Conservation (phyloP, 352 stramenopile species). For the Globisporangium megalacanthum region DNA sequence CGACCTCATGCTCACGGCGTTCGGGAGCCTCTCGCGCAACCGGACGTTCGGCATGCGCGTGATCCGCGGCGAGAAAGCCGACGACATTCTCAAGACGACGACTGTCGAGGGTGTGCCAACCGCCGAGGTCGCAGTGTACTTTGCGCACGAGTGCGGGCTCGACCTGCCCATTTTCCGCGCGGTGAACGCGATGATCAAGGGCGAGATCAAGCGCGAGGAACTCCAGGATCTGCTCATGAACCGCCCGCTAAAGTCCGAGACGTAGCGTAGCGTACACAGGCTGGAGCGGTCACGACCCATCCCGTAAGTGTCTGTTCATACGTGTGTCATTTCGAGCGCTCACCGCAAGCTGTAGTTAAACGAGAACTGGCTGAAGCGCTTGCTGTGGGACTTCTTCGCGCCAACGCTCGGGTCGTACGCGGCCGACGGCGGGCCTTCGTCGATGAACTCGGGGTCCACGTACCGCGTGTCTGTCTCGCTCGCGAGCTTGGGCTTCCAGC, state of each 20-base stretch:
- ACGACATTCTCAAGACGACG: constrained; percentile 91
- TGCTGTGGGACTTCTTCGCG: constrained; percentile 62
- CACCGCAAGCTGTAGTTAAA: constrained; percentile 81
- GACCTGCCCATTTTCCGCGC: constrained; percentile 90
- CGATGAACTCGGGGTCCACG: constrained; percentile 85
- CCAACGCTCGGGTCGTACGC: constrained; percentile 67
- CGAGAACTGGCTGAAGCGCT: constrained; percentile 87
- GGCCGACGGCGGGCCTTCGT: constrained; percentile 77
- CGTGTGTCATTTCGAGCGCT: background rate
- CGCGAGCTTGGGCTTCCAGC: constrained; percentile 80
- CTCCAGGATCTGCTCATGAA: constrained; percentile 80
- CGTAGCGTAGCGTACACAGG: constrained; percentile 18
- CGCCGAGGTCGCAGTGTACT: constrained; percentile 89
- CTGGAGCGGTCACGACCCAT: background rate
- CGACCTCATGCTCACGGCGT: constrained; percentile 96
- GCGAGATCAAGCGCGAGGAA: constrained; percentile 64
- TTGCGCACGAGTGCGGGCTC: constrained; percentile 86
- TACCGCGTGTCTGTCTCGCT: constrained; percentile 86
- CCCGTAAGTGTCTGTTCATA: background rate
- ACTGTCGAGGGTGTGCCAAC: constrained; percentile 95
- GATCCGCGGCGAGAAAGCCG: constrained; percentile 87
- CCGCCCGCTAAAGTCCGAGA: constrained; percentile 71
- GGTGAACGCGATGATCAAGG: constrained; percentile 84
- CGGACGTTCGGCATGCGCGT: constrained; percentile 93
- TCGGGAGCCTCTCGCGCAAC: constrained; percentile 95